Evolutionary conservation across 495 filamentous ascomycete genomes (phyloP), one percentile per base, ranked within the genome.

Genomic region (Hypoxylon rickii): DNA sequence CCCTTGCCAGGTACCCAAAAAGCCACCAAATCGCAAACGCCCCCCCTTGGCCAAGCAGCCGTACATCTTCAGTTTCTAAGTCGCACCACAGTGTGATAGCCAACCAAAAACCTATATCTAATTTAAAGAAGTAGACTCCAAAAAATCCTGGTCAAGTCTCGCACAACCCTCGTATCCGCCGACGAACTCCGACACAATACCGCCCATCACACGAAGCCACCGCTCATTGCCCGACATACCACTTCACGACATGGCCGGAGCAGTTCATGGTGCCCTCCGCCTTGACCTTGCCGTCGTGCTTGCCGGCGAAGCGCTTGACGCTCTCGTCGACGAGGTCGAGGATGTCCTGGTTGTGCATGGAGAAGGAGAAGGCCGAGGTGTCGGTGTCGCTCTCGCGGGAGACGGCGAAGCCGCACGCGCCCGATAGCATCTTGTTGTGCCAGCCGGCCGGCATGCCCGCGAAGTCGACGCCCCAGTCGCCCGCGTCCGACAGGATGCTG

Each of bases 381-480:
- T 62, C 61, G 3, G 12, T 24, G 33, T 58, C 57, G 0, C 24
- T 52, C 13, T 42, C 57, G 3, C 61, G 44, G 7, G 49, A 38
- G 37, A 67, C 31, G 11, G 49, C 46, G 31, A 67, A 65, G 12
- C 18, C 17, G 41, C 61, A 65, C 3, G 38, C 4, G 1, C 36
- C 33, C 11, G 55, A 21, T 3, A 32, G 20, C 40, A 63, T 29
- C 7, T 32, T 16, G 55, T 58, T 52, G 21, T 22, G 29, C 31
- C 51, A 63, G 17, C 61, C 64, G 3, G 46, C 57, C 0, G 53
- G 41, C 12, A 31, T 36, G 21, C 26, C 51, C 0, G 32, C 38
- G 50, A 67, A 65, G 39, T 67, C 61, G 11, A 65, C 61, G 1
- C 40, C 31, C 64, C 65, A 67, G 43, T 59, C 57, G 6, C 57